Evolutionary conservation across 441 rosid species (phyloP).

Genomic region (Cnidoscolus chayamansa): DNA sequence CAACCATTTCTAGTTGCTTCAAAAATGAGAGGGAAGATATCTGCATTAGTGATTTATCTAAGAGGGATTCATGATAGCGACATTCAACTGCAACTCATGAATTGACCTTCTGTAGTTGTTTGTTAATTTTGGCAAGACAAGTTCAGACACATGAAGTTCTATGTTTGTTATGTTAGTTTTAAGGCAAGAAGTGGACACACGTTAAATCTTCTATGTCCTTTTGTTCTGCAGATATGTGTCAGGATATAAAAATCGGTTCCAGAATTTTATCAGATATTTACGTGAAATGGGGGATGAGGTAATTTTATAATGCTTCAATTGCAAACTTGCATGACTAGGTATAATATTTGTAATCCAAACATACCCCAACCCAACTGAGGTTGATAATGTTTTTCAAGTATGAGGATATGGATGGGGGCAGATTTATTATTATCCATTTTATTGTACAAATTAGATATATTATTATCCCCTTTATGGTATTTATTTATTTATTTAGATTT

Average conservation of each 20-base stretch:
- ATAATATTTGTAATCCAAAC: not conserved
- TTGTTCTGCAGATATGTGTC: slow-evolving; percentile 77
- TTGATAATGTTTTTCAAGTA: not conserved
- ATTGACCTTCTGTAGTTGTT: not conserved
- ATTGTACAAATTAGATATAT: not conserved
- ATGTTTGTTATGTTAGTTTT: slow-evolving; percentile 2
- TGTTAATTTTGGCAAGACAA: slow-evolving; percentile 3
- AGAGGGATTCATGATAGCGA: not conserved
- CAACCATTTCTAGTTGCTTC: not conserved
- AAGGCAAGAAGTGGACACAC: slow-evolving; percentile 10
- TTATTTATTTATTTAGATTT: not conserved
- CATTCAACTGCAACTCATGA: not conserved
- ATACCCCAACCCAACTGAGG: not conserved
- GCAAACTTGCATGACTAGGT: not conserved
- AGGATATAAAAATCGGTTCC: slow-evolving; percentile 93
- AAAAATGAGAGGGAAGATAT: not conserved
- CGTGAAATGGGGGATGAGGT: slow-evolving; percentile 99
- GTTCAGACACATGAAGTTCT: not conserved
- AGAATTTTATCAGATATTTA: slow-evolving; percentile 84
- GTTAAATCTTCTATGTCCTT: slow-evolving; percentile 19
- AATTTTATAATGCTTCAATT: slow-evolving; percentile 14
- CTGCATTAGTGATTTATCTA: not conserved
- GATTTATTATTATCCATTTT: not conserved
- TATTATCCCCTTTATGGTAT: not conserved
- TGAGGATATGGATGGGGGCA: not conserved